Percentiles rank a stretch among this genome's conserved stretches.
These are phyloP conservation scores for Physaria fendleri DNA, from an alignment of 345 rosid genomes.

Conservation along the genomic window DNA sequence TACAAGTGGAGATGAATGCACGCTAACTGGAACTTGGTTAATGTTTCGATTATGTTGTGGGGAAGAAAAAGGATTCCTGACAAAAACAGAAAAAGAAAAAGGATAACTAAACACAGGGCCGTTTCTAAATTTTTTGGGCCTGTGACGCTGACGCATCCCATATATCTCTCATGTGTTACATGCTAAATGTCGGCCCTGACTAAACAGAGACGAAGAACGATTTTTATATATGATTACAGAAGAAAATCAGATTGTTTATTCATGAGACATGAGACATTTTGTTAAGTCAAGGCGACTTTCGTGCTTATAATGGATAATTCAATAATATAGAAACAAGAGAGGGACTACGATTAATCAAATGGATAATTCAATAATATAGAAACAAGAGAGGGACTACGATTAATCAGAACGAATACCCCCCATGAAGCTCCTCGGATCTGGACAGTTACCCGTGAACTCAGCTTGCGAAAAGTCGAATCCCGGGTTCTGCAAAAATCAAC, in stretches of 20 bases:
- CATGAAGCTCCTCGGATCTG: conserved; percentile 89
- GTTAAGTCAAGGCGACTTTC: background rate
- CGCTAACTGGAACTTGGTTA: background rate
- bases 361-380: no score
- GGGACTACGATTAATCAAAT: conserved; percentile 37
- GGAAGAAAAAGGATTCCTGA: background rate
- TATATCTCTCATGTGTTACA: no score
- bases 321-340: background rate
- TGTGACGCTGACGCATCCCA: no score
- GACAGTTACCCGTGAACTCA: conserved; percentile 76
- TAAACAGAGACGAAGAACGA: background rate
- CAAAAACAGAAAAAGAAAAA: no score
- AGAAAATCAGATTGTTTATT: background rate
- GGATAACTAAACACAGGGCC: no score
- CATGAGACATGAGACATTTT: conserved; percentile 7
- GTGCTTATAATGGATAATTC: background rate
- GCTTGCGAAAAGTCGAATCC: conserved; percentile 98
- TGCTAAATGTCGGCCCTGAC: no score
- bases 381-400: conserved; percentile 8
- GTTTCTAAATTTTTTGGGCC: no score
- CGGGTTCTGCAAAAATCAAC: conserved; percentile 58
- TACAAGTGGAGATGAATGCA: background rate
- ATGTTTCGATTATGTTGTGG: background rate
- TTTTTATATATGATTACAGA: background rate
- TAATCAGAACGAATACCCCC: conserved; percentile 74